Base-by-base conservation (phyloP, 176 grass and related monocot species). In the Raddia guianensis region DNA sequence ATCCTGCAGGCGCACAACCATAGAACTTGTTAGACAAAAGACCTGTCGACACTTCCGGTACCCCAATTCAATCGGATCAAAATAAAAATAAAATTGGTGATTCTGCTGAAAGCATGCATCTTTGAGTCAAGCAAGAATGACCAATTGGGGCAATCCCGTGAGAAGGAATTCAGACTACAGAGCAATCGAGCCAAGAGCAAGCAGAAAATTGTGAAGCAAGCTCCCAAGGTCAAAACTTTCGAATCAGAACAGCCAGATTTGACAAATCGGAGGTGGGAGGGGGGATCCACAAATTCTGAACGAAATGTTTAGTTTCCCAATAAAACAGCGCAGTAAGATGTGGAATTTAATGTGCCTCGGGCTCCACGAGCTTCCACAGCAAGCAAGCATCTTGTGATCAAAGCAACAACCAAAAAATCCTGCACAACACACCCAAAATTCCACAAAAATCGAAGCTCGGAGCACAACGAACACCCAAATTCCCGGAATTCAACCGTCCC, bases 351-450 rank as follows among this genome's bases (percentile, higher is more conserved):
- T 88, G 68, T 69, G 69, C 75, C 81, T 84, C 69, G 62, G 69
- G 62, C 68, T 74, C 69, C 34, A 67, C 75, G 66, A 84, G 52
- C 62, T 52, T 60, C 44, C 62, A 74, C 62, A 74, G 20, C 86
- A 79, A 52, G 68, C 75, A 83, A 83, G 80, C 61, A 67, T 59
- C 68, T 58, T 83, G 80, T 84, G 86, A 88, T 73, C 49, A 49
- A 84, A 73, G 67, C 14, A 83, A 79, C 12, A 68, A 4, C 8
- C 5, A 76, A 72, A 73, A 66, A 77, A 32, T 74, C 69, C 33
- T 34, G 32, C 10, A 8, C 62, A 7, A 34, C 69, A 5, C 7
- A 18, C 51, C 3, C 52, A 2, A 74, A 84, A 79, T 79, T 74
- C 45, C 57, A 78, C 58, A 2, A 20, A 6, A 87, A 72, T 60